Evolutionary conservation across 106 monocot species (phyloP).

Genomic region (Amphibolis antarctica): DNA sequence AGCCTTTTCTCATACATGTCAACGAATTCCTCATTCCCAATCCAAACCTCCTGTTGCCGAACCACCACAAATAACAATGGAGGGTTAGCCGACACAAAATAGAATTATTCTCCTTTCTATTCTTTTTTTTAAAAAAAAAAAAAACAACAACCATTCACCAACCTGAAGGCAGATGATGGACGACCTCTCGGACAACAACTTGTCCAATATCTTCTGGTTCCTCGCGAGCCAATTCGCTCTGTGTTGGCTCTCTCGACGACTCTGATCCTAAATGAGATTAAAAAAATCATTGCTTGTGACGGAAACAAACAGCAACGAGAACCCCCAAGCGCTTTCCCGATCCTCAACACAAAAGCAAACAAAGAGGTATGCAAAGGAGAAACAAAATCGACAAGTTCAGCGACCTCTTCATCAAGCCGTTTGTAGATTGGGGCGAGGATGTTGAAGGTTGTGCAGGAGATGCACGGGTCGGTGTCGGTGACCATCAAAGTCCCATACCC

Average conservation of each 20-base stretch:
- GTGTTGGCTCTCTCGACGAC: constrained; percentile 70
- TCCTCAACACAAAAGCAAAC: too few species aligned
- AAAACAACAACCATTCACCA: background rate
- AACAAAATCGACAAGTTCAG: too few species aligned
- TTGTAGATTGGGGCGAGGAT: constrained; percentile 81
- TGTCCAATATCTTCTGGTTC: constrained; percentile 73
- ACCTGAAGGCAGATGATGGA: constrained; percentile 98
- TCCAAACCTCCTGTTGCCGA: constrained; percentile 19
- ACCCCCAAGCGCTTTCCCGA: too few species aligned
- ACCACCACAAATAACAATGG: constrained; percentile 19
- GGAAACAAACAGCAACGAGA: too few species aligned
- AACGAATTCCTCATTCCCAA: constrained; percentile 27
- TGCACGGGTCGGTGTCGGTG: constrained; percentile 14
- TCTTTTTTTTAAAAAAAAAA: background rate
- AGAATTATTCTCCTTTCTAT: background rate
- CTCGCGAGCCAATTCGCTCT: constrained; percentile 68
- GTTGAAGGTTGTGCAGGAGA: constrained; percentile 75
- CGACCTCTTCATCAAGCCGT: constrained; percentile 43
- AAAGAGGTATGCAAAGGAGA: too few species aligned
- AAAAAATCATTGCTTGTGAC: too few species aligned
- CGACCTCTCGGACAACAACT: constrained; percentile 56
- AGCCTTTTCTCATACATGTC: constrained; percentile 26
- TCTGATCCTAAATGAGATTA: constrained; percentile 38
- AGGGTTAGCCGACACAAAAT: constrained; percentile 56
- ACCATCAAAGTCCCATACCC: constrained; percentile 5